These are phyloP conservation scores for Proliferodiscus dingleyae DNA, from an alignment of 2,329 filamentous ascomycete species.

Conservation along the genomic window DNA sequence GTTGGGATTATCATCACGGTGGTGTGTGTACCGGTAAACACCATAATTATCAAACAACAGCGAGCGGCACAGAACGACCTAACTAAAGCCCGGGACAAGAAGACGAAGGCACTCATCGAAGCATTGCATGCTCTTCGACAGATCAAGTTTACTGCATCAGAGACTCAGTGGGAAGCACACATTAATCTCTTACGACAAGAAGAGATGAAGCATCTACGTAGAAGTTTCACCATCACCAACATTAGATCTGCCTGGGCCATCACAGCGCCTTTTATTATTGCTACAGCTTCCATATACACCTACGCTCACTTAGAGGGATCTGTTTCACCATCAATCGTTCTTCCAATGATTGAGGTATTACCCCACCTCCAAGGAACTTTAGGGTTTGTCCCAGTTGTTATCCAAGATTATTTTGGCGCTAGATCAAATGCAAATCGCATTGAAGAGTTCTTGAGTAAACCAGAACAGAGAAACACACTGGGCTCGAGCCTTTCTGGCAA, in stretches of 20 bases:
- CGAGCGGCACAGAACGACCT: conserved; percentile 57
- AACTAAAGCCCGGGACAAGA: conserved; percentile 70
- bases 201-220: conserved; percentile 58
- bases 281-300: no score
- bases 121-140: conserved; percentile 72
- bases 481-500: no score
- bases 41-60: conserved; percentile 59
- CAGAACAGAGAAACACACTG: no score
- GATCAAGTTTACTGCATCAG: conserved; percentile 75
- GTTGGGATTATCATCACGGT: no score
- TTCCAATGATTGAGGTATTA: no score
- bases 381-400: no score
- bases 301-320: no score
- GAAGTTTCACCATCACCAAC: conserved; percentile 15
- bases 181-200: conserved; percentile 60
- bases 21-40: conserved; percentile 69
- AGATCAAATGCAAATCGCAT: no score
- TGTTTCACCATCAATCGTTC: no score
- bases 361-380: no score
- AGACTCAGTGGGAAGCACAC: conserved; percentile 66
- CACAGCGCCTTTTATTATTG: conserved; percentile 68
- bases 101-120: conserved; percentile 68
- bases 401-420: no score
- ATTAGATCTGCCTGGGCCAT: conserved; percentile 52
- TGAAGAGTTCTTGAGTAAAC: no score